phyloP scores from a whole-genome alignment of 1,139 yeast genomes.

The Yamadazyma sp. region DNA sequence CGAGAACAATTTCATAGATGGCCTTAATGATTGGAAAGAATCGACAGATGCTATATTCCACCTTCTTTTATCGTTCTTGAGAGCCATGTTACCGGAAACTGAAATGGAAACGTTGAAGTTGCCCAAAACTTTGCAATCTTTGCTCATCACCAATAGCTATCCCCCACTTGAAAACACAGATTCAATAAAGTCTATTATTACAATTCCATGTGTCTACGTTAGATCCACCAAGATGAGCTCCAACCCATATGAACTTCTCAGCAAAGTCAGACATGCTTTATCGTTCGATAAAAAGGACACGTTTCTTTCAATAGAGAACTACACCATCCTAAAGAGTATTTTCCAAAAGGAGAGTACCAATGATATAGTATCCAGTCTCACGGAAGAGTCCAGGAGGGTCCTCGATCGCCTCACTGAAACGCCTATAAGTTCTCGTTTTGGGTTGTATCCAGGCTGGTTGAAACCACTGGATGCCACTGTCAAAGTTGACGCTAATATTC shows the following conservation, averaged over 20 bases:
- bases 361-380: constrained; percentile 62
- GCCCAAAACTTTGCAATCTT: constrained; percentile 63
- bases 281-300: constrained; percentile 69
- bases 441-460: constrained; percentile 48
- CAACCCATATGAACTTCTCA: constrained; percentile 39
- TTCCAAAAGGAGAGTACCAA: constrained; percentile 60
- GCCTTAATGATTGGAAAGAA: constrained; percentile 73
- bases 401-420: constrained; percentile 56
- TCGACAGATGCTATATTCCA: constrained; percentile 89
- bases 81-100: constrained; percentile 75
- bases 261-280: constrained; percentile 64
- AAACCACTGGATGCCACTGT: constrained; percentile 15
- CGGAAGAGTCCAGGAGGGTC: constrained; percentile 72
- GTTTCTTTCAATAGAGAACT: constrained; percentile 77
- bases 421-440: constrained; percentile 38
- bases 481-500: constrained; percentile 29
- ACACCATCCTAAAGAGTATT: constrained; percentile 67
- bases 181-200: constrained; percentile 37
- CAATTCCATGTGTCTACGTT: constrained; percentile 62
- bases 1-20: constrained; percentile 60
- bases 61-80: constrained; percentile 68
- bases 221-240: constrained; percentile 61
- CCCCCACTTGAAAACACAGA: constrained; percentile 54
- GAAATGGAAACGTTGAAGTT: constrained; percentile 55
- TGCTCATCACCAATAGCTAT: constrained; percentile 61